Evolutionary conservation across 371 early-diverging fungal species (phyloP), one percentile per base, ranked within the genome.

Genomic region (Mucor velutinosus): DNA sequence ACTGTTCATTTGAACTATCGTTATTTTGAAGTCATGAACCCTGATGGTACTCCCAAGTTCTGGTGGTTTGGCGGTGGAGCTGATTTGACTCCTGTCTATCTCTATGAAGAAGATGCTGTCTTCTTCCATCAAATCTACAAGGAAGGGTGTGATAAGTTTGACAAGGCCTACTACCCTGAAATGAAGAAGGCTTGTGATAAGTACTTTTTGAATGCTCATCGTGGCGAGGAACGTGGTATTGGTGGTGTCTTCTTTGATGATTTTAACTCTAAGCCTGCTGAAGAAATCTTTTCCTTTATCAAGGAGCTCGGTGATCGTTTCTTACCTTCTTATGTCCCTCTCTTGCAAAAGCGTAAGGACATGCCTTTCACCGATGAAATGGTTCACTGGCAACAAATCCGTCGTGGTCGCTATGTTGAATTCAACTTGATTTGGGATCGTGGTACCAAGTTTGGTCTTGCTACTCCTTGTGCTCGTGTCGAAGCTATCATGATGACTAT

Each of bases 1-100:
- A 99, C 99, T 0, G 92, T 94, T 4, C 99, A 99, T 71, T 81
- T 94, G 77, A 99, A 99, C 81, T 99, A 96, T 79, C 90, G 99
- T 15, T 97, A 98, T 75, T 97, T 99, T 87, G 98, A 99, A 69
- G 82, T 94, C n/a, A 84, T 83, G 70, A 79, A 85, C 51, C 77
- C 80, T 0, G 86, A 87, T 56, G 87, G 87, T 8, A 75, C 84
- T 23, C 87, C 91, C 4, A 82, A 86, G 49, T 70, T 89, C 58
- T 91, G 90, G 79, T 95, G 95, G 95, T 95, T 95, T 65, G 95
- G 95, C 37, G 94, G 95, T 21, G 95, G 94, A 23, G 86, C 90
- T 17, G 95, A 95, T 71, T 72, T 95, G 62, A 95, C 95, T 0
- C 95, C 95, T 0, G 70, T 87, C 8, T 93, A 92, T 65, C 78